Percentiles rank a stretch among this genome's conserved stretches.
Conservation (phyloP, 2,329 filamentous ascomycete species). For the Leptographium procerum region DNA sequence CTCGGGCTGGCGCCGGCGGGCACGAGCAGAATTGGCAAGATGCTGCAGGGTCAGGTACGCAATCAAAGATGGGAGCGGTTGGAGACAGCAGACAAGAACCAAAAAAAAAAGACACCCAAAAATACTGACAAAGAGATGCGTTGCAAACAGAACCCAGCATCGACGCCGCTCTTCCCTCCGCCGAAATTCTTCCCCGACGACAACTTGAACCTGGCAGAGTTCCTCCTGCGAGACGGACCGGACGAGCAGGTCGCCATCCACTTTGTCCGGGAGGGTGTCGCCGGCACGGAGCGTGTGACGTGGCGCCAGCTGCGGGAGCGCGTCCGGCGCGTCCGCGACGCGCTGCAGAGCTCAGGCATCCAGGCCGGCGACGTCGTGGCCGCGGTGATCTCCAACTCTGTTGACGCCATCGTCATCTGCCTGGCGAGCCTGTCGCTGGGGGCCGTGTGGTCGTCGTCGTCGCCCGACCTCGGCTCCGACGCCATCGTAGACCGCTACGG, state of each 20-base stretch:
- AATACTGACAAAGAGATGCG: not conserved
- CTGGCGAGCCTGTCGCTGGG: constrained; percentile 8
- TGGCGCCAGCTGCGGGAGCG: constrained; percentile 3
- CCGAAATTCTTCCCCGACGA: constrained; percentile 5
- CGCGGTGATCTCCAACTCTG: constrained; percentile 8
- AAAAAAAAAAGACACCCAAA: not conserved
- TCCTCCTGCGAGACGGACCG: constrained; percentile 1
- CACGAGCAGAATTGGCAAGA: not conserved
- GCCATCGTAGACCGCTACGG: constrained; percentile 9
- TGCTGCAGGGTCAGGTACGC: not conserved
- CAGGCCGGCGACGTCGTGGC: constrained; percentile 7
- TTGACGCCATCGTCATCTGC: constrained; percentile 6
- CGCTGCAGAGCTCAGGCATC: constrained; percentile 1
- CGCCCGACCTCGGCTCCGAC: constrained; percentile 9
- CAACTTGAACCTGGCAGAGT: constrained; percentile 5
- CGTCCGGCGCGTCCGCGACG: not conserved
- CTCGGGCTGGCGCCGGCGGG: constrained; percentile 1
- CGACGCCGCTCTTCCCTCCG: constrained; percentile 1
- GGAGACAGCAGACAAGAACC: not conserved
- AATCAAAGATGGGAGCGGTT: not conserved
- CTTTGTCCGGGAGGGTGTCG: constrained; percentile 35
- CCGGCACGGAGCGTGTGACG: constrained; percentile 19
- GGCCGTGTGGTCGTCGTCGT: constrained; percentile 9
- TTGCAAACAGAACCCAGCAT: not conserved
- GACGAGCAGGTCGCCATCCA: constrained; percentile 30